Conservation (phyloP, 768 basidiomycete genomes). For the Auricularia sp. region DNA sequence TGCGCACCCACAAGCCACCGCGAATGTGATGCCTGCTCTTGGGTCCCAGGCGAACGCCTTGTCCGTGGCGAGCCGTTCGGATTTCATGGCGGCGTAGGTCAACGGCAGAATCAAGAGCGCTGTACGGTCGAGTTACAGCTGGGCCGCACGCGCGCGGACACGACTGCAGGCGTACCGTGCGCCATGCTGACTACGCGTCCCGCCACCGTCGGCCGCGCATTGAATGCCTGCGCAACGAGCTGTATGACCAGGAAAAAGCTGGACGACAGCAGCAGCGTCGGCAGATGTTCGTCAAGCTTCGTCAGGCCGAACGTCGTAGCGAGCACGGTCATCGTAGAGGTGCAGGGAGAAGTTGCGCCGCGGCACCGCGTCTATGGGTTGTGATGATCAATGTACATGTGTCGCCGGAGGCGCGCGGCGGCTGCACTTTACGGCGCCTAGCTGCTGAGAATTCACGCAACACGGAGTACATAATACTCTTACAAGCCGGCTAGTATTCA, state of each 20-base stretch:
- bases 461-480: too few relatives aligned
- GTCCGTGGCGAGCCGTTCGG: conserved; percentile 41
- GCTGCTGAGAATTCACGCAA: background rate
- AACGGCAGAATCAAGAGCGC: conserved; percentile 57
- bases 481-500: too few relatives aligned
- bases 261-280: background rate
- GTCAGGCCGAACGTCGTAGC: background rate
- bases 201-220: background rate
- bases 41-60: conserved; percentile 70
- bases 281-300: background rate
- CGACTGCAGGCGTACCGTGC: background rate
- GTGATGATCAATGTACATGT: background rate
- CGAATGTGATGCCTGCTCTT: conserved; percentile 43
- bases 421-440: background rate
- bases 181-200: background rate
- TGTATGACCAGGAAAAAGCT: background rate
- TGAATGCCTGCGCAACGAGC: background rate
- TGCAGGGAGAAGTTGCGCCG: background rate
- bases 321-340: background rate
- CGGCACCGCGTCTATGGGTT: background rate
- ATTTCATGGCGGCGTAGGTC: conserved; percentile 42
- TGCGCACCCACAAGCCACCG: conserved; percentile 59
- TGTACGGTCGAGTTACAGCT: background rate
- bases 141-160: background rate
- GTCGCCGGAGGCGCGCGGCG: background rate